Percentiles rank a stretch among this genome's conserved stretches.
phyloP scores from a whole-genome alignment of 1,284 basidiomycete genomes.

The Cerioporus squamosus region DNA sequence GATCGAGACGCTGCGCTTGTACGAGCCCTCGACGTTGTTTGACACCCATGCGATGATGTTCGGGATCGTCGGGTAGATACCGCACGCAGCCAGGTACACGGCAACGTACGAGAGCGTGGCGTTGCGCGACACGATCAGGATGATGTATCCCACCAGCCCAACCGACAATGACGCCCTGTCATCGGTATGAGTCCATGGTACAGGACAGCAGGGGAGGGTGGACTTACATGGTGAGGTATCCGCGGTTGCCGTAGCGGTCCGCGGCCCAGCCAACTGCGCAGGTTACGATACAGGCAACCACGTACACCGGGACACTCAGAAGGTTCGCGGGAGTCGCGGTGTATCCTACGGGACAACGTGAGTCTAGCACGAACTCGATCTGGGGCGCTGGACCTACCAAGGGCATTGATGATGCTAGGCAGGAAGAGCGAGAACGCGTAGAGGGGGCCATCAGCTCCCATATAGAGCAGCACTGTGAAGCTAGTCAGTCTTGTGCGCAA shows the following conservation, averaged over 20 bases:
- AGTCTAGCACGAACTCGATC: not conserved
- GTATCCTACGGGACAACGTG: conserved; percentile 52
- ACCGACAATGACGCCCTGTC: conserved; percentile 37
- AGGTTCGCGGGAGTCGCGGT: conserved; percentile 75
- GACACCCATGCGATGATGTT: conserved; percentile 76
- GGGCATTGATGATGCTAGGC: conserved; percentile 72
- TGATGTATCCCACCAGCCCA: conserved; percentile 64
- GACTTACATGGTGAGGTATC: conserved; percentile 65
- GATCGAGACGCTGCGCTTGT: conserved; percentile 48
- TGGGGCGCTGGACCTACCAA: conserved; percentile 31
- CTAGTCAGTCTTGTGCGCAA: not conserved
- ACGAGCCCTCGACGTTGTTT: conserved; percentile 69
- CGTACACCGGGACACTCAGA: conserved; percentile 71
- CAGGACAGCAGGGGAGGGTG: conserved; percentile 26
- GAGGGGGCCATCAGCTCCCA: conserved; percentile 62
- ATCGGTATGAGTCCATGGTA: too few species aligned
- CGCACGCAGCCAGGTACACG: conserved; percentile 72
- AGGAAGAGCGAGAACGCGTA: conserved; percentile 78
- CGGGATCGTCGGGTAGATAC: conserved; percentile 74
- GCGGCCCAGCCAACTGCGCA: conserved; percentile 66
- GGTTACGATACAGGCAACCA: conserved; percentile 66
- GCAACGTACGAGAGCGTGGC: conserved; percentile 71
- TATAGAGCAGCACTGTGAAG: conserved; percentile 56
- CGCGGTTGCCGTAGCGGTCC: conserved; percentile 62
- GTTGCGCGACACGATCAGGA: conserved; percentile 63